Evolutionary conservation across 225 moss, liverwort and hornwort species (phyloP), one percentile per base, ranked within the genome.

Genomic region (Marchantia polymorpha): DNA sequence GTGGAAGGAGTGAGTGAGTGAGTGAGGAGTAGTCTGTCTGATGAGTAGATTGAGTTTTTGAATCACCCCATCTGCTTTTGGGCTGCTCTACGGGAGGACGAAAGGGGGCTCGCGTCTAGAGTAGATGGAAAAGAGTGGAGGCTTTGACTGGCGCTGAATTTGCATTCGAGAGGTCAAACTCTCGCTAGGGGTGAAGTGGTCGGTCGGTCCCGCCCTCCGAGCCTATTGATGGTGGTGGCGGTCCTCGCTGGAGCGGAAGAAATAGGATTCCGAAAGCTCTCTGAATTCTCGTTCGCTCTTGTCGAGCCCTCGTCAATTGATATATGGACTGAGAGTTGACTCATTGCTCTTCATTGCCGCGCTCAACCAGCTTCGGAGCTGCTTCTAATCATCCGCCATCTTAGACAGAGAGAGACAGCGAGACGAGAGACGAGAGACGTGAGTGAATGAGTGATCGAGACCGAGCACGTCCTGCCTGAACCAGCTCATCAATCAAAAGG

Each of bases 81-180:
- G 30, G 31, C 11, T 56, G 56, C 56, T 56, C 56, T 8, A 56
- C 56, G 67, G 15, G 30, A 67, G 26, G 27, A 31, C 11, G 29
- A 63, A n/a, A 63, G 63, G n/a, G 11, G 63, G 67, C 16, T 14
- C 47, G 70, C 15, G 46, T 1, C 20, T 3, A 23, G 51, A 72
- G 20, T 51, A 72, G 20, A 51, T 25, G 51, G 11, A 14, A 12
- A 67, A 67, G 12, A 39, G 29, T 7, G 16, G 46, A 70, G 70
- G 46, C 70, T 70, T 70, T 70, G 70, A 70, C 70, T 70, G 46
- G 47, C 70, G 70, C 70, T 70, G 47, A 70, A 70, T 70, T 67
- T 67, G 31, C 67, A 4, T 67, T 15, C 25, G 29, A 67, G 67
- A 27, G 67, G 67, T 67, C 30, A 30, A 30, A 67, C 31, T 30